Percentiles rank a stretch among this genome's conserved stretches.
Conservation (phyloP, 306 rosid genomes). For the Spatholobus suberectus region DNA sequence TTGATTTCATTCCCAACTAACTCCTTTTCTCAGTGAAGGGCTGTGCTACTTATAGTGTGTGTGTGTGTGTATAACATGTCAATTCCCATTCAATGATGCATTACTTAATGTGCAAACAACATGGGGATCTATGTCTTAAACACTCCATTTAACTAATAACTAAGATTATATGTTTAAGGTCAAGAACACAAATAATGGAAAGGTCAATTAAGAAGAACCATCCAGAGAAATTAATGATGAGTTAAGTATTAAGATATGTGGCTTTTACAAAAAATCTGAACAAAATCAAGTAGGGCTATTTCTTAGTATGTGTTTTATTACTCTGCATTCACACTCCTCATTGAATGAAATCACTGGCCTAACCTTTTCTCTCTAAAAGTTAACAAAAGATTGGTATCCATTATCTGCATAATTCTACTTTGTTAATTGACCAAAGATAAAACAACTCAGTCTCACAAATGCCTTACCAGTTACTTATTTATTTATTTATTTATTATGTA, state of each 20-base stretch:
- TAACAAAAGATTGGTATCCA: background rate
- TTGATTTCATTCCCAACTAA: constrained; percentile 1
- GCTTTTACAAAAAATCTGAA: background rate
- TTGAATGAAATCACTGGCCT: background rate
- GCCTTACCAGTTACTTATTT: background rate
- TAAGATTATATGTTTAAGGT: too few relatives aligned
- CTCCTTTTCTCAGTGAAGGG: background rate
- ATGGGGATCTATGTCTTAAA: background rate
- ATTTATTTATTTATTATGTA: too few relatives aligned
- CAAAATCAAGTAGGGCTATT: background rate
- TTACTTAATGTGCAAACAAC: background rate
- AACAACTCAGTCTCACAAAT: background rate
- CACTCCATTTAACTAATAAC: background rate
- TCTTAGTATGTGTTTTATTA: background rate
- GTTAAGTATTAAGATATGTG: too few relatives aligned
- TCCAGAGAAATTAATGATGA: background rate
- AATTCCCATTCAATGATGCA: background rate
- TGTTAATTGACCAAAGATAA: background rate
- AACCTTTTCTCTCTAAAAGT: background rate
- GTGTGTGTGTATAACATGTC: background rate
- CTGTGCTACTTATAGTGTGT: too few relatives aligned
- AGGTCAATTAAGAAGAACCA: background rate
- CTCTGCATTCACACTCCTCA: background rate
- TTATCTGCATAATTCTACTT: background rate
- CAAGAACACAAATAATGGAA: too few relatives aligned